Evolutionary conservation across 805 yeast species (phyloP).

Genomic region (Yamadazyma endophytica): DNA sequence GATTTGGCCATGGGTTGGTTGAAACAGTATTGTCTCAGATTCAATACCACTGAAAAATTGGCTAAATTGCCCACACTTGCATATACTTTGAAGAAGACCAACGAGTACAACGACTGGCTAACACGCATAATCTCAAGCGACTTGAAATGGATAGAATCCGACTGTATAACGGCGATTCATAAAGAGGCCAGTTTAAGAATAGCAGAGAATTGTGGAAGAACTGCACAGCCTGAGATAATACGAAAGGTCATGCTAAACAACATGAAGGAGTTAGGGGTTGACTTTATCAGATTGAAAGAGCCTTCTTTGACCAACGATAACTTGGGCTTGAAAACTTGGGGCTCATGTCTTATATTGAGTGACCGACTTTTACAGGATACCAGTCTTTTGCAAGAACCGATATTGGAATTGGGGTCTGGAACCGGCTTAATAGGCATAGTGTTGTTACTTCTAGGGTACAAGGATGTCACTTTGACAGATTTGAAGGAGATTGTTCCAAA

Average conservation of each 20-base stretch:
- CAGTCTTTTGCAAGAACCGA: constrained; percentile 18
- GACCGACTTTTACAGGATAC: constrained; percentile 39
- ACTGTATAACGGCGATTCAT: constrained; percentile 38
- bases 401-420: constrained; percentile 89
- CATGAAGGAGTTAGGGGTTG: constrained; percentile 19
- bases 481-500: constrained; percentile 74
- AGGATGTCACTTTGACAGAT: constrained; percentile 60
- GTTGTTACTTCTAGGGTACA: constrained; percentile 49
- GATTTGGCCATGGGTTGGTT: constrained; percentile 44
- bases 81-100: constrained; percentile 20
- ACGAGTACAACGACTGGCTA: constrained; percentile 43
- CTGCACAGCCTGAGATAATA: constrained; percentile 70
- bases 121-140: constrained; percentile 47
- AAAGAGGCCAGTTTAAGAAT: constrained; percentile 60
- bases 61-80: constrained; percentile 23
- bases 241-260: constrained; percentile 52
- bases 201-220: constrained; percentile 79
- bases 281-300: constrained; percentile 50
- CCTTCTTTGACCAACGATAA: constrained; percentile 86
- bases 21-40: constrained; percentile 24
- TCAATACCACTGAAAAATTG: constrained; percentile 18
- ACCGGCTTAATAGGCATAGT: constrained; percentile 88
- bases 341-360: constrained; percentile 74
- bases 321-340: constrained; percentile 95
- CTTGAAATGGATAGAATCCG: constrained; percentile 43